Evolutionary conservation across 2,329 filamentous ascomycete genomes (phyloP), one percentile per base, ranked within the genome.

Genomic region (Fusarium lateritium): DNA sequence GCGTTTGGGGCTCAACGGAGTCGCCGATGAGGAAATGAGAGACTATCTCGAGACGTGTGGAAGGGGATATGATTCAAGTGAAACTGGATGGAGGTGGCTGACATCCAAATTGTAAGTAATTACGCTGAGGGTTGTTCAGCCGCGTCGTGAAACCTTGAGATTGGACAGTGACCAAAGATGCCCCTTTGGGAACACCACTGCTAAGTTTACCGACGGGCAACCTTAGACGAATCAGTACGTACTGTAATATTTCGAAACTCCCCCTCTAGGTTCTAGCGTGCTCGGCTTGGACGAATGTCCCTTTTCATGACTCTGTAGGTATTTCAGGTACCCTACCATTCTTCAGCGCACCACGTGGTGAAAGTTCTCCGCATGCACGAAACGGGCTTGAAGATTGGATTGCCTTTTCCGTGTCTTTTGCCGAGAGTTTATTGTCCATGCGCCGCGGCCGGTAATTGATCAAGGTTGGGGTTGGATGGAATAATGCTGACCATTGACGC

Each of bases 281-380:
- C 65, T 60, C 33, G 40, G 55, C 47, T 46, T 58, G 21, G 15
- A 14, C 33, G 42, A 15, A 69, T 65, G 69, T 61, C 45, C 42
- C 43, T 57, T 65, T 62, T 40, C 65, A 67, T 67, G 66, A 58
- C 54, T 69, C 70, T 60, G 33, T 34, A 49, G 56, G 69, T 65
- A 60, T 53, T 44, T 44, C 45, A 61, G 26, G 69, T 71, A 71
- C 65, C 28, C 40, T 46, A 22, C 54, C 45, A 38, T 57, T 58
- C 42, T 55, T 53, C 34, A 44, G 21, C 43, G 57, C 24, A 49
- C 51, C 65, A 69, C 66, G 65, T 67, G 52, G 55, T 49, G n/a
- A 50, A 47, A 31, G 15, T 50, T 69, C 65, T 65, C 65, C 65
- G 65, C 65, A 62, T 22, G 51, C 33, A 51, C 34, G 26, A 52